phyloP scores from a whole-genome alignment of 805 yeast genomes.

The Barnettozyma pratensis region DNA sequence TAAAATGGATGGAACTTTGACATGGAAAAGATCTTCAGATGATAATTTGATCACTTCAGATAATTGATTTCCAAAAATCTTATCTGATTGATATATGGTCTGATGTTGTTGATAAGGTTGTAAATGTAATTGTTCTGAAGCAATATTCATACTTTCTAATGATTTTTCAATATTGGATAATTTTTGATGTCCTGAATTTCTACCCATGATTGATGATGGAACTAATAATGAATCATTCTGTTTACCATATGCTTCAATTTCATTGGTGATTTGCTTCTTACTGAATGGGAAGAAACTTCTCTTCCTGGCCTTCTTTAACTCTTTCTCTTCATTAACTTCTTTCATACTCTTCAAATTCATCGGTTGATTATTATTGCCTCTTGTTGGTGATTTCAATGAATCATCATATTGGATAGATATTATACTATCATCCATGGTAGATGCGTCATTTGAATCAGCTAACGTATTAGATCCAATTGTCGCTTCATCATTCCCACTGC shows the following conservation, averaged over 20 bases:
- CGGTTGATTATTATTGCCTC: not conserved
- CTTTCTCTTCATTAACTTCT: constrained; percentile 21
- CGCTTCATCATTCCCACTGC: not conserved
- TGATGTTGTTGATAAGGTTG: not conserved
- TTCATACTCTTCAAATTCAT: not conserved
- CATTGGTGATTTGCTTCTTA: constrained; percentile 23
- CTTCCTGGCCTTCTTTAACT: constrained; percentile 43
- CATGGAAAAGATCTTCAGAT: constrained; percentile 38
- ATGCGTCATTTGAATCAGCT: too few relatives aligned
- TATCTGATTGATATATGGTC: constrained; percentile 23
- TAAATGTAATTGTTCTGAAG: not conserved
- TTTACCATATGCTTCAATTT: constrained; percentile 8
- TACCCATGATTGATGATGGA: too few relatives aligned
- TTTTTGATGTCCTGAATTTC: constrained; percentile 5
- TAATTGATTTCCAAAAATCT: constrained; percentile 64
- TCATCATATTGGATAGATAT: constrained; percentile 6
- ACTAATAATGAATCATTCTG: constrained; percentile 9
- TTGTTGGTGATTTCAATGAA: constrained; percentile 1
- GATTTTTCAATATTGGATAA: constrained; percentile 24
- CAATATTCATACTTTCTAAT: constrained; percentile 27
- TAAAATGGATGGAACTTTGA: constrained; percentile 63
- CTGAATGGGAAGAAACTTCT: constrained; percentile 58
- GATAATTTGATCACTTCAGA: constrained; percentile 48
- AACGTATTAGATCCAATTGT: too few relatives aligned
- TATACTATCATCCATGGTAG: not conserved